Conservation (phyloP, 108 stramenopile genomes). For the Nitzschia palea region DNA sequence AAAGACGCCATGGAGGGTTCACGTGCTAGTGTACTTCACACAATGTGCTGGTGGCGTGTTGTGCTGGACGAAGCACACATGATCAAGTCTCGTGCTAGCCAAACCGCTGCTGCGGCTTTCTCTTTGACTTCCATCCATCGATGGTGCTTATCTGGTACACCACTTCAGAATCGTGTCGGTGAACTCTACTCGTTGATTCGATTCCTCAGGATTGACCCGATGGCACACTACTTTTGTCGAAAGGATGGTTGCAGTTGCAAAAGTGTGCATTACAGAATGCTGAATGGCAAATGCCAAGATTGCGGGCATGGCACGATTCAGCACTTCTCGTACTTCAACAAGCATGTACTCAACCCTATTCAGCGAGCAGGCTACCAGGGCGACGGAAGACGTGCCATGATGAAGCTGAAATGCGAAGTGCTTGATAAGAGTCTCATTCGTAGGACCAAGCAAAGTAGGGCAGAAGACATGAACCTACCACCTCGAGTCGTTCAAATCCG, state of each 20-base stretch:
- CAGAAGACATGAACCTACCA: conserved; percentile 96
- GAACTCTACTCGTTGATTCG: conserved; percentile 96
- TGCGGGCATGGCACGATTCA: conserved; percentile 92
- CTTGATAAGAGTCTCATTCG: conserved; percentile 91
- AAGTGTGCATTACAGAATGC: conserved; percentile 91
- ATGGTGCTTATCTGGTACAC: conserved; percentile 96
- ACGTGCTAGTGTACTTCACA: conserved; percentile 75
- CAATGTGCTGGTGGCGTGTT: conserved; percentile 92
- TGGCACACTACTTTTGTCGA: conserved; percentile 96
- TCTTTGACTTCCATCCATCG: conserved; percentile 86
- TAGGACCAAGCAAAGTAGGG: conserved; percentile 92
- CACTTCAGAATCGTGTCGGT: conserved; percentile 98
- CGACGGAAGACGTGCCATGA: conserved; percentile 93
- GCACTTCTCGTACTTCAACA: conserved; percentile 91
- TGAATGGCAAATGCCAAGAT: conserved; percentile 73
- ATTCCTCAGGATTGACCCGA: conserved; percentile 94
- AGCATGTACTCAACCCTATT: conserved; percentile 90
- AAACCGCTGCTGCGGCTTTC: conserved; percentile 96
- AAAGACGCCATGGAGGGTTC: conserved; percentile 79
- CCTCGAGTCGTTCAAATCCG: conserved; percentile 82
- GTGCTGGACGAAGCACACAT: conserved; percentile 95
- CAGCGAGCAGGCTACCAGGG: conserved; percentile 82
- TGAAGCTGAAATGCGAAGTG: conserved; percentile 81
- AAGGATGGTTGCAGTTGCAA: conserved; percentile 87
- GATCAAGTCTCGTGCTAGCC: conserved; percentile 86